A percentile compares a stretch with the other conserved stretches of the same genome.
These are phyloP conservation scores for Rauvolfia tetraphylla DNA, from an alignment of 257 asterid species.

Conservation along the genomic window DNA sequence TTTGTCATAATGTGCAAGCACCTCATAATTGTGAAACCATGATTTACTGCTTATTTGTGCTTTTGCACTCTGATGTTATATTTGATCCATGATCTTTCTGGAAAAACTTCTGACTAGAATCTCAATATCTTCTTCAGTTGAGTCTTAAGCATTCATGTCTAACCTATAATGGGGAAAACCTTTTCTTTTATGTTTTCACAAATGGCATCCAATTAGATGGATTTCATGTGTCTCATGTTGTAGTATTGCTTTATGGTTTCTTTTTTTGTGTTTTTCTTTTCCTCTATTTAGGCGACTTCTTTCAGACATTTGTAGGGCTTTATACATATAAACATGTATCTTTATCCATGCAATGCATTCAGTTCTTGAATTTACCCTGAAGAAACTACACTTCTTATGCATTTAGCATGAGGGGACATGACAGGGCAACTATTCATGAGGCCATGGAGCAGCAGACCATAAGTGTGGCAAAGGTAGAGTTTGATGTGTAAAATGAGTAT, in stretches of 20 bases:
- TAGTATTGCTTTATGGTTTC: neutral
- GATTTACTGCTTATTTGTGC: neutral
- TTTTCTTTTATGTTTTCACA: neutral
- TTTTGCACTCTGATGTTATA: neutral
- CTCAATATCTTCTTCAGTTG: neutral
- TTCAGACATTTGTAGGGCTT: neutral
- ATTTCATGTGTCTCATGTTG: neutral
- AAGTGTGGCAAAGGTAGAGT: slow-evolving; percentile 93
- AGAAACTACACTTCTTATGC: slow-evolving; percentile 3
- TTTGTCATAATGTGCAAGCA: neutral
- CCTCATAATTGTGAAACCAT: neutral
- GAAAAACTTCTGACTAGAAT: neutral
- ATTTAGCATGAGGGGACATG: slow-evolving; percentile 94
- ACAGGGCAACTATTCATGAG: slow-evolving; percentile 95
- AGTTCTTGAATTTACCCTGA: neutral
- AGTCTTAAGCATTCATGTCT: neutral
- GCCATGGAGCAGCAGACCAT: slow-evolving; percentile 99
- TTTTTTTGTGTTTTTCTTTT: neutral
- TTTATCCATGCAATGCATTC: neutral
- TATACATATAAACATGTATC: too few species aligned
- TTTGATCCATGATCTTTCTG: neutral
- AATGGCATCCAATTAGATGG: neutral
- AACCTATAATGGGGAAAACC: neutral
- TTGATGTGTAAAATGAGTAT: neutral
- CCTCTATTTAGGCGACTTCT: neutral